Base-by-base conservation (phyloP, 345 rosid species). In the Turnera subulata region DNA sequence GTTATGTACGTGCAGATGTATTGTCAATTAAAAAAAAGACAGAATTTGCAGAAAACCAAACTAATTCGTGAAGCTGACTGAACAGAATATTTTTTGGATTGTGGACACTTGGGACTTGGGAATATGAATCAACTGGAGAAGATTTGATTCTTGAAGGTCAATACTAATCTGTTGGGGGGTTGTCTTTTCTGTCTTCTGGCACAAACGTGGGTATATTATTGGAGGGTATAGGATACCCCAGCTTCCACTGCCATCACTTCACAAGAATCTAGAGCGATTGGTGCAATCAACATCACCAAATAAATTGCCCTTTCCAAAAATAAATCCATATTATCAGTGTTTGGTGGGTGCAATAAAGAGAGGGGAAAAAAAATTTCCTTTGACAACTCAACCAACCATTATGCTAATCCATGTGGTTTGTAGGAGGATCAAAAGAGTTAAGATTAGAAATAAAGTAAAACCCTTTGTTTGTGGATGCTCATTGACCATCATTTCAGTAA, bases 161-260 rank as follows among this genome's bases (percentile, higher is more conserved):
- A 64, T 46, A 19, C 6, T 13, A 55, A 58, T 58, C 64, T 50
- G 63, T 45, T 65, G 55, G 44, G n/a, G n/a, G 55, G 51, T 50
- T 60, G 71, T 72, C 51, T 53, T 29, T 51, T n/a, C 18, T 71
- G 46, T 58, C 56, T 51, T 50, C 33, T 37, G 49, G 18, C 21
- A 14, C 50, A 44, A 54, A 59, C 14, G 22, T 39, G 11, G 20
- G 38, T 59, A 53, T 50, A 46, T 13, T 25, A 35, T 43, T 35
- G 53, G 64, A 58, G 4, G 38, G 11, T 29, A n/a, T 13, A 7
- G n/a, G 10, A 22, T 45, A 19, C 24, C 6, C 38, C 53, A 59
- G 35, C 32, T 39, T 26, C 48, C 6, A 2, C 46, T 16, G 13
- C 7, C 40, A 16, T 15, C 33, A 4, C 32, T 18, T 19, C 4